A percentile compares a stretch with the other conserved stretches of the same genome.
Evolutionary conservation across 2,329 filamentous ascomycete species (phyloP).

Genomic region (Cadophora sp.): DNA sequence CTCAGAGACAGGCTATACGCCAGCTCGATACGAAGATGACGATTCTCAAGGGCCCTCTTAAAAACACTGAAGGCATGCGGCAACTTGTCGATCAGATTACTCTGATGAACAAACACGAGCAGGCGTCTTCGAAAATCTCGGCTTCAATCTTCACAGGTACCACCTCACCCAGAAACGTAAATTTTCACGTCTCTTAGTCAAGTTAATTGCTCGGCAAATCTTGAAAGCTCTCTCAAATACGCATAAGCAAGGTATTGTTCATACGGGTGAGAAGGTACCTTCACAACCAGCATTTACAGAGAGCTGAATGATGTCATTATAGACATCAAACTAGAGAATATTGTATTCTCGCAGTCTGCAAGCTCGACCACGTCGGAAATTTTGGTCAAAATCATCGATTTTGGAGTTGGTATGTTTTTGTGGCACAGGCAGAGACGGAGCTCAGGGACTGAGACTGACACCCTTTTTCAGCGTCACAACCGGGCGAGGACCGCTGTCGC

Average conservation of each 20-base stretch:
- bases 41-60: constrained; percentile 25
- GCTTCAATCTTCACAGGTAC: constrained; percentile 24
- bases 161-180: constrained; percentile 14
- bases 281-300: neutral
- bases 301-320: constrained; percentile 6
- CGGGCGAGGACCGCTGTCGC: constrained; percentile 16
- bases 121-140: constrained; percentile 25
- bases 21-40: constrained; percentile 23
- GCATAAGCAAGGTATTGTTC: constrained; percentile 24
- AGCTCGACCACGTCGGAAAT: constrained; percentile 6
- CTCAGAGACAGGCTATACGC: constrained; percentile 22
- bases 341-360: constrained; percentile 20
- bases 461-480: constrained; percentile 19
- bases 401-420: constrained; percentile 26
- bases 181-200: constrained; percentile 24
- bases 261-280: constrained; percentile 22
- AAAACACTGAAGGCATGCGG: constrained; percentile 22
- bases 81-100: constrained; percentile 29
- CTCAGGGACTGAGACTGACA: constrained; percentile 15
- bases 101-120: constrained; percentile 15
- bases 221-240: constrained; percentile 22
- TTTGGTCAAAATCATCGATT: constrained; percentile 27
- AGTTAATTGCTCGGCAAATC: constrained; percentile 26
- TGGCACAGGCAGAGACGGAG: constrained; percentile 3
- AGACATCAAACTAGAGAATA: constrained; percentile 27